phyloP scores from a whole-genome alignment of 2,329 filamentous ascomycete genomes.

The Clonostachys sp. region DNA sequence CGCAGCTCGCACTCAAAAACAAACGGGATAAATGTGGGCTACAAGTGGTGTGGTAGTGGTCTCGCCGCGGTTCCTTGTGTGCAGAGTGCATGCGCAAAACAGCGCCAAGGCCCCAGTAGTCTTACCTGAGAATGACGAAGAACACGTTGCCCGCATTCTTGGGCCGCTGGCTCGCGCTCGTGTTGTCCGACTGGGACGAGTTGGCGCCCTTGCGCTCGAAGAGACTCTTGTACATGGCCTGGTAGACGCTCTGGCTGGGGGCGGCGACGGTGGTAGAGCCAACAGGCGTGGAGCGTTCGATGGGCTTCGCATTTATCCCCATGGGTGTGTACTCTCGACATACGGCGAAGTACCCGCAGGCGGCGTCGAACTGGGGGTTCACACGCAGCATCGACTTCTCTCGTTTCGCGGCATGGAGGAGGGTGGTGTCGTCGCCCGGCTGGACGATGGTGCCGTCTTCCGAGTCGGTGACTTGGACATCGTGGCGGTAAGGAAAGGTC shows the following conservation, averaged over 20 bases:
- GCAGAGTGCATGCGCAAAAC: background rate
- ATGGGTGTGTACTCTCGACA: conserved; percentile 89
- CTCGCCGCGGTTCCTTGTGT: background rate
- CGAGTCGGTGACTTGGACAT: conserved; percentile 4
- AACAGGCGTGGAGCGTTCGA: conserved; percentile 77
- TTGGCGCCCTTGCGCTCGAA: conserved; percentile 70
- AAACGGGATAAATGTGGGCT: no score
- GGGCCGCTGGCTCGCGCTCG: conserved; percentile 44
- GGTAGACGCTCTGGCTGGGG: conserved; percentile 91
- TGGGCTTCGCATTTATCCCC: conserved; percentile 87
- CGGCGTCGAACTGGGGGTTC: conserved; percentile 65
- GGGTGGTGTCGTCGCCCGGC: conserved; percentile 59
- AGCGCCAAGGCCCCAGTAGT: conserved; percentile 1
- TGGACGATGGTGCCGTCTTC: conserved; percentile 40
- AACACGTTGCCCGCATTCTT: conserved; percentile 81
- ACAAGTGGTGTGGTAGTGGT: no score
- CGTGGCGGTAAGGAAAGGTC: conserved; percentile 50
- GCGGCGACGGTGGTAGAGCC: conserved; percentile 69
- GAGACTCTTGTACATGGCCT: conserved; percentile 95
- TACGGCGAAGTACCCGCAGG: conserved; percentile 91
- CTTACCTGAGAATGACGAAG: conserved; percentile 81
- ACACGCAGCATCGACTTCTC: conserved; percentile 54
- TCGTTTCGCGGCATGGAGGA: conserved; percentile 57
- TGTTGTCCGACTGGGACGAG: conserved; percentile 30
- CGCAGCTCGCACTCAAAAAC: no score